A percentile compares a stretch with the other conserved stretches of the same genome.
These are phyloP conservation scores for Baorangia bicolor DNA, from an alignment of 768 basidiomycete species.

Conservation along the genomic window DNA sequence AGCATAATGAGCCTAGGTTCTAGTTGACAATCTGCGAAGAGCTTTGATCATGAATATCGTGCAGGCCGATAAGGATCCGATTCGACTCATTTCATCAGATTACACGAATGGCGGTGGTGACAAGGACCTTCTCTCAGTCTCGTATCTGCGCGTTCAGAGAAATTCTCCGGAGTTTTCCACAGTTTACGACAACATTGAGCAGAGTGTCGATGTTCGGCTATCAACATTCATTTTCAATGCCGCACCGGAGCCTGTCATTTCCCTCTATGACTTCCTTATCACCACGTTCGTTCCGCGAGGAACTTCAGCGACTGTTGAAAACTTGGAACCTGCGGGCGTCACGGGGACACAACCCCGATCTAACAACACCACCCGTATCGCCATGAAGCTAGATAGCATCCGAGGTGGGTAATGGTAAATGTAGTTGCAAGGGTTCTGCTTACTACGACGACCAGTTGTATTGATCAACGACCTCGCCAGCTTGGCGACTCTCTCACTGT, in stretches of 20 bases:
- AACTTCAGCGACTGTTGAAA: slow-evolving; percentile 6
- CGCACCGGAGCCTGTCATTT: slow-evolving; percentile 86
- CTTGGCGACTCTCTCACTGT: slow-evolving; percentile 85
- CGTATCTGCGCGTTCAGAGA: slow-evolving; percentile 77
- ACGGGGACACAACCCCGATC: slow-evolving; percentile 6
- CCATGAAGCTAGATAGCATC: slow-evolving; percentile 81
- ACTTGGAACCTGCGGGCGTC: slow-evolving; percentile 6
- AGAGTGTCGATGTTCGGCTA: slow-evolving; percentile 80
- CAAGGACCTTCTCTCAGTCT: slow-evolving; percentile 72
- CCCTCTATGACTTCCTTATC: slow-evolving; percentile 96
- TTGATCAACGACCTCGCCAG: slow-evolving; percentile 68
- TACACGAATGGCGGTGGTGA: slow-evolving; percentile 40
- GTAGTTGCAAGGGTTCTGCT: slow-evolving; percentile 1
- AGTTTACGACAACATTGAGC: slow-evolving; percentile 81
- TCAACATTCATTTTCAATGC: slow-evolving; percentile 90
- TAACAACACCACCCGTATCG: slow-evolving; percentile 69
- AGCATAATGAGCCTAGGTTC: not conserved
- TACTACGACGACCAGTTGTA: slow-evolving; percentile 49
- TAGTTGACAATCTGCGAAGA: slow-evolving; percentile 37
- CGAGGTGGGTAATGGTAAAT: slow-evolving; percentile 50
- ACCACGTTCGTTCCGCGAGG: slow-evolving; percentile 78
- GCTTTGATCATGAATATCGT: slow-evolving; percentile 75
- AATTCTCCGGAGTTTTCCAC: slow-evolving; percentile 83
- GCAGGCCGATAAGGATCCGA: slow-evolving; percentile 50
- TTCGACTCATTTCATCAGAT: slow-evolving; percentile 67